Evolutionary conservation across 257 asterid genomes (phyloP).

Genomic region (Solanum pinnatisectum): DNA sequence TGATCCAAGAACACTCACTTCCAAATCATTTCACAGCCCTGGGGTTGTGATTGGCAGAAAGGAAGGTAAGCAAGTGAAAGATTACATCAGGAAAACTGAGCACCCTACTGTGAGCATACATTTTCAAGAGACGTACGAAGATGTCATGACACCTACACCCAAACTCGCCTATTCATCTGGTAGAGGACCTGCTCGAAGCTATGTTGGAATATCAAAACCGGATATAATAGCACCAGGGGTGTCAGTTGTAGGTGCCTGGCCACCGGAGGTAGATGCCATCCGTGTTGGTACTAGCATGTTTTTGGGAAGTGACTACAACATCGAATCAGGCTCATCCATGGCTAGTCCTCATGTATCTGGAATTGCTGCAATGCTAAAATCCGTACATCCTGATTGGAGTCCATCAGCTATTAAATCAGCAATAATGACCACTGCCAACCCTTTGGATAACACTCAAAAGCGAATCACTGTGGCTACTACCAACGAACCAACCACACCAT

Average conservation of each 20-base stretch:
- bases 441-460: conserved; percentile 10
- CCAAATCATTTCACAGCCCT: conserved; percentile 2
- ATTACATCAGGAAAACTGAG: conserved; percentile 2
- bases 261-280: neutral
- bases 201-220: conserved; percentile 22
- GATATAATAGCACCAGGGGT: conserved; percentile 33
- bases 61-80: neutral
- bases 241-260: neutral
- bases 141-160: conserved; percentile 1
- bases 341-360: conserved; percentile 35
- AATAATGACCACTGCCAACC: conserved; percentile 25
- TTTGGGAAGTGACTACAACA: conserved; percentile 8
- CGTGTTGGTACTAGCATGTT: neutral
- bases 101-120: conserved; percentile 12
- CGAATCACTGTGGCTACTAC: neutral
- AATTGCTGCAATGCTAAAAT: conserved; percentile 24
- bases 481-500: neutral
- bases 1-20: neutral
- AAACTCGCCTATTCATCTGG: conserved; percentile 18
- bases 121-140: neutral
- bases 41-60: conserved; percentile 7
- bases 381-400: conserved; percentile 37
- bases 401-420: conserved; percentile 32
- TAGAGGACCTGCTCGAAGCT: conserved; percentile 30
- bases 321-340: conserved; percentile 24